Evolutionary conservation across 208 protist species (phyloP).

Genomic region (Trypanosoma grayi): DNA sequence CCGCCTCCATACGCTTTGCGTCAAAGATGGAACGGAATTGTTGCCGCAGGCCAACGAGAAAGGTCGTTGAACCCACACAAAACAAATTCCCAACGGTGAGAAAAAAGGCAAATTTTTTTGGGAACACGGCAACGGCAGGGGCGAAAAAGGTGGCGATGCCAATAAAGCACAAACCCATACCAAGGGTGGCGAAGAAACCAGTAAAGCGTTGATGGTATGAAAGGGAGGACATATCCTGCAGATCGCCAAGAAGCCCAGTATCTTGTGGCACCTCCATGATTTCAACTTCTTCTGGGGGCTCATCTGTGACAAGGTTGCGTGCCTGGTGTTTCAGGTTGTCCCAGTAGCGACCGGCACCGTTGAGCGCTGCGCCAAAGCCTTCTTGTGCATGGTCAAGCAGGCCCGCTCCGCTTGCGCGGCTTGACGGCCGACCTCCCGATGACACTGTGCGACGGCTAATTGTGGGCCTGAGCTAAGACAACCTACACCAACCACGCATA

Average conservation of each 20-base stretch:
- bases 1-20: slow-evolving; percentile 69
- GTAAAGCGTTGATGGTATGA: slow-evolving; percentile 77
- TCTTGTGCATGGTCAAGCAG: slow-evolving; percentile 5
- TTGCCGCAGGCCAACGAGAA: slow-evolving; percentile 75
- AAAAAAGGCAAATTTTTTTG: slow-evolving; percentile 92
- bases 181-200: slow-evolving; percentile 79
- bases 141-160: slow-evolving; percentile 55
- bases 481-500: too few species aligned
- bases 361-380: slow-evolving; percentile 1
- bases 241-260: slow-evolving; percentile 37
- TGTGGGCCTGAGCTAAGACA: background rate
- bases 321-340: slow-evolving; percentile 45
- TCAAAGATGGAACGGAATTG: slow-evolving; percentile 84
- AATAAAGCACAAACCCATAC: slow-evolving; percentile 85
- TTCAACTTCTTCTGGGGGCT: slow-evolving; percentile 47
- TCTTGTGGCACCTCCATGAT: slow-evolving; percentile 55
- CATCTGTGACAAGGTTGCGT: slow-evolving; percentile 42
- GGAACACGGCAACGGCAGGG: slow-evolving; percentile 53
- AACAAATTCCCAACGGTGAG: slow-evolving; percentile 87
- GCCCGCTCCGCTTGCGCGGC: background rate
- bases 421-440: background rate
- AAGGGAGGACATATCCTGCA: slow-evolving; percentile 74
- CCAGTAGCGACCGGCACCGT: slow-evolving; percentile 40
- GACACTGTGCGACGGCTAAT: slow-evolving; percentile 3
- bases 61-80: slow-evolving; percentile 77